Conservation (phyloP, 345 rosid genomes). For the Stellera chamaejasme region DNA sequence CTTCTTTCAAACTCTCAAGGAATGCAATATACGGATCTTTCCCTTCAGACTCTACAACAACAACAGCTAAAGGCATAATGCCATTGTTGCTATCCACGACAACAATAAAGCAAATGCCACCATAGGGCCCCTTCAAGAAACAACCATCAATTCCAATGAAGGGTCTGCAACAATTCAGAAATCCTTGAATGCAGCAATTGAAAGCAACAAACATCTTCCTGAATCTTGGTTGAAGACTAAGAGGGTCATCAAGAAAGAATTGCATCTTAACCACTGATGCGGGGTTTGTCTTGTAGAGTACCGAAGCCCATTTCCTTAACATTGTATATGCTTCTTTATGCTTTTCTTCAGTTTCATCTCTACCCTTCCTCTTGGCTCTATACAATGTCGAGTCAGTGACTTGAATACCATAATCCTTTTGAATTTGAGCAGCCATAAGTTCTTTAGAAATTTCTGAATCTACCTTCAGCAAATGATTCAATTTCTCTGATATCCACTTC, state of each 20-base stretch:
- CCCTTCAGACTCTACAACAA: not conserved
- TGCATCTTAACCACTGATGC: too few species aligned
- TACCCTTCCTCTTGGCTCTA: not conserved
- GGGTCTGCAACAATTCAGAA: not conserved
- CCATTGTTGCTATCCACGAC: not conserved
- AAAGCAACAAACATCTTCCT: not conserved
- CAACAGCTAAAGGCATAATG: not conserved
- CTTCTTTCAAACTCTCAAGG: not conserved
- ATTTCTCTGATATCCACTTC: too few species aligned
- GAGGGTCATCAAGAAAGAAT: too few species aligned
- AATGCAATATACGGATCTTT: not conserved
- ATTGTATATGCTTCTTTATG: not conserved
- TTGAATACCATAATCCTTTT: not conserved
- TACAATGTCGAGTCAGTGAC: not conserved
- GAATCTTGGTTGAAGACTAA: not conserved
- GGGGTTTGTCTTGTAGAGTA: too few species aligned
- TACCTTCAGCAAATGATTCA: too few species aligned
- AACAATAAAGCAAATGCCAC: not conserved
- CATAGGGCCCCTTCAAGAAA: not conserved
- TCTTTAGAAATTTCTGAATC: too few species aligned
- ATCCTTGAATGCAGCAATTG: not conserved
- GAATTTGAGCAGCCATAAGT: too few species aligned
- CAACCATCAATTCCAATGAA: conserved; percentile 3
- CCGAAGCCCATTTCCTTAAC: too few species aligned
- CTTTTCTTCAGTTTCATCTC: not conserved